These are phyloP conservation scores for Adansonia madagascariensis DNA, from an alignment of 441 rosid genomes.

Conservation along the genomic window DNA sequence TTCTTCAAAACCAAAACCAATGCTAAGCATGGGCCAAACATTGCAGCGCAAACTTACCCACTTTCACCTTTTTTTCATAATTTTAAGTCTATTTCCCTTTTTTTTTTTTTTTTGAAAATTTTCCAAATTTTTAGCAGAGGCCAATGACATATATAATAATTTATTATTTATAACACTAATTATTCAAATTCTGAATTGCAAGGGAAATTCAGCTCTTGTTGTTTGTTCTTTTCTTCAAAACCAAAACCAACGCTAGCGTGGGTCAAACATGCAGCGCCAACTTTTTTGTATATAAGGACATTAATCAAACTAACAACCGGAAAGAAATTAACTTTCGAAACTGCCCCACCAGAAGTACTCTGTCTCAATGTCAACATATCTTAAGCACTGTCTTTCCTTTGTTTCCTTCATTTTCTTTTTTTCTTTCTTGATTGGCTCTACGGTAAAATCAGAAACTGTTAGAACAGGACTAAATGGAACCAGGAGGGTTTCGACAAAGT, in stretches of 20 bases:
- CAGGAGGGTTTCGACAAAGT: not conserved
- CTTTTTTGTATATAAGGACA: not conserved
- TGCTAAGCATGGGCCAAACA: not conserved
- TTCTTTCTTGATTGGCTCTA: not conserved
- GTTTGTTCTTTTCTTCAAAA: not conserved
- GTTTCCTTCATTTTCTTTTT: not conserved
- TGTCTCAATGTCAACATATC: not conserved
- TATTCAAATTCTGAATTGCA: not conserved
- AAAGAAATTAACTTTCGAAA: not conserved
- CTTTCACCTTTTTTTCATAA: too few relatives aligned
- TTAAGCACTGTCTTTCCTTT: not conserved
- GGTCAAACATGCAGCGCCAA: not conserved
- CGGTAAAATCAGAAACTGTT: not conserved
- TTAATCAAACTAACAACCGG: not conserved
- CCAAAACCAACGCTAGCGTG: not conserved
- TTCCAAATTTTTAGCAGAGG: too few relatives aligned
- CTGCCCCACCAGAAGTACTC: not conserved
- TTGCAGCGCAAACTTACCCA: not conserved
- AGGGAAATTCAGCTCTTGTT: not conserved
- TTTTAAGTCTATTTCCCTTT: too few relatives aligned
- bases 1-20: not conserved
- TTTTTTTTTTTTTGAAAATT: too few relatives aligned
- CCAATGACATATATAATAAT: too few relatives aligned
- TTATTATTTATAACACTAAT: too few relatives aligned
- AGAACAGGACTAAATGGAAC: not conserved